Percentiles rank a stretch among this genome's conserved stretches.
Evolutionary conservation across 2,329 filamentous ascomycete genomes (phyloP).

Genomic region (Chaetomium sp.): DNA sequence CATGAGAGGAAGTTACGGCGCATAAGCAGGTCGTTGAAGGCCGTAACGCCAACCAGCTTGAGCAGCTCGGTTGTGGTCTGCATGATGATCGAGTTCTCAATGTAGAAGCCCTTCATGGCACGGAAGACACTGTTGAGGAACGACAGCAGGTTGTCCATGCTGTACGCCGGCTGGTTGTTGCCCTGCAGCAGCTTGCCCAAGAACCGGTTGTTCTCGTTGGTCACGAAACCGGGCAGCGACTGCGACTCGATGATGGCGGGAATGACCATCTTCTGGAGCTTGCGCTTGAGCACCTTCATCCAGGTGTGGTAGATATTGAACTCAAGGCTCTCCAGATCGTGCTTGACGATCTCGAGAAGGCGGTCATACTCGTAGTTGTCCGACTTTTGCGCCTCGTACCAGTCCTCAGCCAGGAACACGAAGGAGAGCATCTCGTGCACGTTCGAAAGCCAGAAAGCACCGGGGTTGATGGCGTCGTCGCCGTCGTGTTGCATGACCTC

Average conservation of each 20-base stretch:
- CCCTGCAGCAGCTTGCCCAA: constrained; percentile 91
- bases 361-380: constrained; percentile 99
- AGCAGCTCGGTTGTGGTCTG: constrained; percentile 94
- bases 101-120: constrained; percentile 97
- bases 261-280: constrained; percentile 98
- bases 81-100: constrained; percentile 92
- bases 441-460: constrained; percentile 98
- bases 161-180: constrained; percentile 89
- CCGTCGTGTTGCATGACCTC: constrained; percentile 99
- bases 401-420: constrained; percentile 97
- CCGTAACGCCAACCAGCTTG: constrained; percentile 88
- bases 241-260: constrained; percentile 98
- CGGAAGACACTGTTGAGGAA: constrained; percentile 96
- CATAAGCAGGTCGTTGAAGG: constrained; percentile 98
- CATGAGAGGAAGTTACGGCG: constrained; percentile 96
- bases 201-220: constrained; percentile 97
- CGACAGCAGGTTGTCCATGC: constrained; percentile 97
- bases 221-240: constrained; percentile 95
- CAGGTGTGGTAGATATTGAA: constrained; percentile 99
- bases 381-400: constrained; percentile 98
- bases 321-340: constrained; percentile 94
- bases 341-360: constrained; percentile 96
- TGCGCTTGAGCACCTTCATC: constrained; percentile 99
- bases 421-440: constrained; percentile 99
- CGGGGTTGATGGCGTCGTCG: constrained; percentile 93